phyloP scores from a whole-genome alignment of 257 asterid species.

The Solanum peruvianum region DNA sequence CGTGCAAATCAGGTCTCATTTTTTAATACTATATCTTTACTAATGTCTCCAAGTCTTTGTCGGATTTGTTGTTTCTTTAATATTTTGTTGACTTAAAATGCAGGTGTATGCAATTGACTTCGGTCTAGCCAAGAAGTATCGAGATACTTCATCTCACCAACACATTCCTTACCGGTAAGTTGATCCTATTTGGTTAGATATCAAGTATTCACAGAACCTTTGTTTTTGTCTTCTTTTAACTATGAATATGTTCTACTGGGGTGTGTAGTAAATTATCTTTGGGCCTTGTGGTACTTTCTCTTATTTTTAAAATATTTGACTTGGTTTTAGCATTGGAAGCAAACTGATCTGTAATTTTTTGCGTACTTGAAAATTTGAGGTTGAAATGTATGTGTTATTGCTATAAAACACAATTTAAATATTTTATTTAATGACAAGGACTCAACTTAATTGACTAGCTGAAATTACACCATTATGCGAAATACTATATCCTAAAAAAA shows the following conservation, averaged over 20 bases:
- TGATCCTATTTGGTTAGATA: background rate
- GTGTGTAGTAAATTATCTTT: background rate
- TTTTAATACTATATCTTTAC: background rate
- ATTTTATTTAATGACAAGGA: no score
- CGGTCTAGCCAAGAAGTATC: conserved; percentile 94
- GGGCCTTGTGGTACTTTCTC: background rate
- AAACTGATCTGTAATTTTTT: background rate
- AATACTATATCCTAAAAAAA: background rate
- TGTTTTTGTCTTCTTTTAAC: background rate
- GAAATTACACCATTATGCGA: background rate
- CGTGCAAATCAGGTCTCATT: conserved; percentile 86
- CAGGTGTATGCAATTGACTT: conserved; percentile 94
- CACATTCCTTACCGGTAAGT: conserved; percentile 94
- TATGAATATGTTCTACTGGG: background rate
- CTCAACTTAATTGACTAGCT: background rate
- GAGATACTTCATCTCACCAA: conserved; percentile 71
- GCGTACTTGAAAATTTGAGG: background rate
- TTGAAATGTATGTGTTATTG: background rate
- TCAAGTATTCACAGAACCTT: background rate
- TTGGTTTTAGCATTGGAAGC: background rate
- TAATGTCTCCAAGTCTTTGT: background rate
- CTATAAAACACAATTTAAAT: background rate
- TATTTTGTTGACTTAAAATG: conserved; percentile 3
- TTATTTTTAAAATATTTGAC: background rate
- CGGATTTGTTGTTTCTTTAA: background rate